Evolutionary conservation across 345 rosid genomes (phyloP), one percentile per base, ranked within the genome.

Genomic region (Gynandropsis gynandra): DNA sequence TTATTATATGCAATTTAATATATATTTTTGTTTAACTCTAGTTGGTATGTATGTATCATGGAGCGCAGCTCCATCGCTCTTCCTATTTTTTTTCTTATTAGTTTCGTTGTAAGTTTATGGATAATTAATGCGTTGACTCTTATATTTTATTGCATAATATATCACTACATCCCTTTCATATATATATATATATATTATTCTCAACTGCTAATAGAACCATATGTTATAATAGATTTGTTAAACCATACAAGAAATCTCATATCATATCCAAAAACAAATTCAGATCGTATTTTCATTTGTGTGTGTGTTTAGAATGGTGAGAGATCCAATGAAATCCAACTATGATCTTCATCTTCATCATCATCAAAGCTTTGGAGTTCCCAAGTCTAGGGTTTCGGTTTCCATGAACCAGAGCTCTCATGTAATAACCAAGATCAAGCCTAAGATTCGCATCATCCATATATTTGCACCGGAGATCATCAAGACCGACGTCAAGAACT

Each of bases 401-500:
- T 56, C 61, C 63, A 52, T 81, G 52, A 75, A 72, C 64, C 75
- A 52, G 47, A 62, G 65, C 42, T 90, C 96, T 17, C 77, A 58
- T 3, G 53, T 61, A 8, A 74, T 80, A 42, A 58, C 93, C 42
- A 85, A 89, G 70, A 31, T 65, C 45, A 83, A 86, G 78, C 95
- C 95, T 0, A 83, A 80, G 73, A 73, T 88, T 31, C 77, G 95
- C 9, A 83, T 93, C 43, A 78, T 85, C 58, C 94, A 93, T 76
- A 78, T 85, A 58, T 80, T 82, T 60, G 95, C 95, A 21, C 98
- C 98, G 14, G 95, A 85, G 71, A 76, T 93, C 58, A 88, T 88
- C 83, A 81, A 85, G 70, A 88, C 97, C 12, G 97, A 88, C 58
- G 90, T 69, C 12, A 80, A 73, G 16, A 85, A 80, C 71, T 93